These are phyloP conservation scores for Cadophora sp. DNA, from an alignment of 2,329 filamentous ascomycete genomes.

Conservation along the genomic window DNA sequence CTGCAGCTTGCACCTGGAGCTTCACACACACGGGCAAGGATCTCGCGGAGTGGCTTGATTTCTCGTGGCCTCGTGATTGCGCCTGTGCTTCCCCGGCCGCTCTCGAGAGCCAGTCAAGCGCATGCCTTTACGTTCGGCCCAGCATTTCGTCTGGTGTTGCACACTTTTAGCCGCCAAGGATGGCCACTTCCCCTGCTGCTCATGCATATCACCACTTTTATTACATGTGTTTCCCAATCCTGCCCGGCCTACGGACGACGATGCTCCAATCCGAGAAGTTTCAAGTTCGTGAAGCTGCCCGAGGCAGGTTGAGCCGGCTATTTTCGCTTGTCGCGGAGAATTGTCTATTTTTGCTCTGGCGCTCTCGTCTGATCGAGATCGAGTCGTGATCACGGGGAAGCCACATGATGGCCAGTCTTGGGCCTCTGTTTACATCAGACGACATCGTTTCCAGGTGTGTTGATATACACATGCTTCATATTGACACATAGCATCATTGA, in stretches of 20 bases:
- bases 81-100: conserved; percentile 30
- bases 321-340: conserved; percentile 26
- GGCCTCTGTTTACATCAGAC: conserved; percentile 16
- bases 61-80: conserved; percentile 39
- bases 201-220: conserved; percentile 25
- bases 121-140: conserved; percentile 21
- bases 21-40: conserved; percentile 29
- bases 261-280: conserved; percentile 12
- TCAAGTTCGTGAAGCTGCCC: conserved; percentile 7
- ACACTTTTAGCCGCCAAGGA: conserved; percentile 29
- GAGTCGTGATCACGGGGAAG: not conserved
- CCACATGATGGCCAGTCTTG: not conserved
- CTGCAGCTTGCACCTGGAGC: conserved; percentile 28
- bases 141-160: conserved; percentile 23
- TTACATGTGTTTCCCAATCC: conserved; percentile 13
- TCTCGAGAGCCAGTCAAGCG: conserved; percentile 27
- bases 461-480: not conserved
- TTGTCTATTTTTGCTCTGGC: conserved; percentile 28
- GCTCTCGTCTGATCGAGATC: conserved; percentile 10
- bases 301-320: conserved; percentile 24
- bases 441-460: not conserved
- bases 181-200: conserved; percentile 20
- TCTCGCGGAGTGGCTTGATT: conserved; percentile 36
- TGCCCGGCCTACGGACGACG: conserved; percentile 19
- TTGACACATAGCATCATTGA: not conserved